Conservation (phyloP, 495 filamentous ascomycete genomes). For the Xylaria curta region DNA sequence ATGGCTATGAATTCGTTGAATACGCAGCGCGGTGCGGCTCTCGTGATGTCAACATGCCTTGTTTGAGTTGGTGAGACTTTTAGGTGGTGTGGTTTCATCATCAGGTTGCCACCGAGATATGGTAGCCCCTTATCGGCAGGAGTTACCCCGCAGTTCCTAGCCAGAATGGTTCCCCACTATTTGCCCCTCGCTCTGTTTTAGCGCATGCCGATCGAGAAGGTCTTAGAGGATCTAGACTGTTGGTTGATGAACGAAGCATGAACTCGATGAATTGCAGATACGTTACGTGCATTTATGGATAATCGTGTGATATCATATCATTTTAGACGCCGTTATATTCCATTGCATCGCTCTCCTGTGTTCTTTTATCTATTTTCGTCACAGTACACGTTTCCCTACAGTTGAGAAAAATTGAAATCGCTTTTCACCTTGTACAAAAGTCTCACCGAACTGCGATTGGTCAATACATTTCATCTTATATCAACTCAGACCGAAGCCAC, state of each 20-base stretch:
- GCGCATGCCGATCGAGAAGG: neutral
- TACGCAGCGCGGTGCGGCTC: neutral
- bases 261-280: neutral
- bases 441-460: neutral
- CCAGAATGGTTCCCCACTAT: constrained; percentile 1
- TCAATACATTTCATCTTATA: no score
- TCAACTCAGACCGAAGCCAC: no score
- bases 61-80: neutral
- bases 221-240: neutral
- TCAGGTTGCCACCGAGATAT: neutral
- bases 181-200: neutral
- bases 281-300: neutral
- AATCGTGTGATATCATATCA: constrained; percentile 3
- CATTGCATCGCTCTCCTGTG: neutral
- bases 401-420: neutral
- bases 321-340: neutral
- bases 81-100: neutral
- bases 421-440: neutral
- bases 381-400: neutral
- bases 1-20: neutral
- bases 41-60: neutral
- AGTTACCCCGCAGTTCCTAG: constrained; percentile 20
- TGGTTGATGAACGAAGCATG: neutral
- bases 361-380: neutral
- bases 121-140: constrained; percentile 24